These are phyloP conservation scores for Blyttiomyces sp. DNA, from an alignment of 371 early-diverging fungal genomes.

Conservation along the genomic window DNA sequence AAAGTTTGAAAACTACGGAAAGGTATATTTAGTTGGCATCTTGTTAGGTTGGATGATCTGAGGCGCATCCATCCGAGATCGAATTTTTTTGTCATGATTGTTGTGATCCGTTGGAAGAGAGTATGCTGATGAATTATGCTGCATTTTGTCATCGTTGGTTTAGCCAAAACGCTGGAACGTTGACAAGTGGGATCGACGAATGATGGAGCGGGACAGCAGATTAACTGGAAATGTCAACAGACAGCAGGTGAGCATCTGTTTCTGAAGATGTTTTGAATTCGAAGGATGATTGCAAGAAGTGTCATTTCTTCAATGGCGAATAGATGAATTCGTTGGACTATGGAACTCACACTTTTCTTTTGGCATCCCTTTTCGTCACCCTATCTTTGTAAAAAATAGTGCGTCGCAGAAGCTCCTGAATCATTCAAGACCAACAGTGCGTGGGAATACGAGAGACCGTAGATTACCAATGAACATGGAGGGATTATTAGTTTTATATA, in stretches of 20 bases:
- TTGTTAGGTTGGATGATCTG: not conserved
- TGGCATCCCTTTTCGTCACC: not conserved
- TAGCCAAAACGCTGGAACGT: conserved; percentile 49
- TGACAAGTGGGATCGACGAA: conserved; percentile 52
- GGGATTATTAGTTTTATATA: no score
- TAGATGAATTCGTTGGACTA: not conserved
- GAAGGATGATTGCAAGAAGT: no score
- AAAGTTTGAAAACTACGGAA: conserved; percentile 47
- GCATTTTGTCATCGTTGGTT: no score
- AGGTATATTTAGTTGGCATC: conserved; percentile 31
- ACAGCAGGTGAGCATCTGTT: conserved; percentile 33
- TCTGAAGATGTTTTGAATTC: not conserved
- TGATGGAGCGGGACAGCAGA: conserved; percentile 54
- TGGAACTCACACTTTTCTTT: not conserved
- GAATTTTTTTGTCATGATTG: not conserved
- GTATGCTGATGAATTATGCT: no score
- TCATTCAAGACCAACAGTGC: conserved; percentile 47
- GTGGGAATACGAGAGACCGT: conserved; percentile 42
- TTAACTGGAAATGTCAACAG: conserved; percentile 53
- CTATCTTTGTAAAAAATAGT: conserved; percentile 21
- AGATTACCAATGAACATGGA: no score
- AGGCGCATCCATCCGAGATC: no score
- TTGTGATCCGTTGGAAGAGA: no score
- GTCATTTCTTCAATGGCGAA: not conserved
- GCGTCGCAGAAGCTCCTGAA: conserved; percentile 35